Evolutionary conservation across 2,329 filamentous ascomycete genomes (phyloP), one percentile per base, ranked within the genome.

Genomic region (Nothopassalora personata): DNA sequence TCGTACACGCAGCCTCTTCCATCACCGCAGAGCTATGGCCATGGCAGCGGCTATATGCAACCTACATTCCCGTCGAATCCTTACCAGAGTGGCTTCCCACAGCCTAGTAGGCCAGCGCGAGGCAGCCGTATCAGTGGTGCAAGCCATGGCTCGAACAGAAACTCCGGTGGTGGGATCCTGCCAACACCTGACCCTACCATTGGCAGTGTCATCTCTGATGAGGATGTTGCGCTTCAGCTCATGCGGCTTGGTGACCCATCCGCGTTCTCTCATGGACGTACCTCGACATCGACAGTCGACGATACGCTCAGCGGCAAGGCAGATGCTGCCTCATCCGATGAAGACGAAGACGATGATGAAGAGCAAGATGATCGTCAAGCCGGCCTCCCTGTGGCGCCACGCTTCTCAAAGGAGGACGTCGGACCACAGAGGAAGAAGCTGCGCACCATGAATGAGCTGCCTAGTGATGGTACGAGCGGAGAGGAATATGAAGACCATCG

Each of bases 111-210:
- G 71, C 86, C 86, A 62, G 81, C 86, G 66, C 86, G 88, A 59
- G 83, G 84, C 57, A 86, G 85, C 75, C 78, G 68, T n/a, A 43
- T 61, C 10, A 66, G 64, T 73, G 77, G 52, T 67, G 66, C 65
- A n/a, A 66, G 62, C 47, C 74, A 76, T 60, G 71, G 70, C 19
- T 72, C 75, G 28, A 68, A 75, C 60, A 74, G 77, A 59, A 72
- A 75, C 49, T 76, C 75, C 52, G 72, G 68, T 36, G 74, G 80
- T 63, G 86, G 86, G 56, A 84, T 95, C 66, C 80, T 97, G 64
- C 92, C 92, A 19, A 99, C 94, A 1, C 94, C 94, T 28, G 94
- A 97, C 69, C 93, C 93, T n/a, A 99, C 94, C 11, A 89, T 97
- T 67, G 90, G 90, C 56, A 97, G 93, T 76, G 95, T 91, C 74